phyloP scores from a whole-genome alignment of 306 rosid genomes.

The Gynostemma pentaphyllum region DNA sequence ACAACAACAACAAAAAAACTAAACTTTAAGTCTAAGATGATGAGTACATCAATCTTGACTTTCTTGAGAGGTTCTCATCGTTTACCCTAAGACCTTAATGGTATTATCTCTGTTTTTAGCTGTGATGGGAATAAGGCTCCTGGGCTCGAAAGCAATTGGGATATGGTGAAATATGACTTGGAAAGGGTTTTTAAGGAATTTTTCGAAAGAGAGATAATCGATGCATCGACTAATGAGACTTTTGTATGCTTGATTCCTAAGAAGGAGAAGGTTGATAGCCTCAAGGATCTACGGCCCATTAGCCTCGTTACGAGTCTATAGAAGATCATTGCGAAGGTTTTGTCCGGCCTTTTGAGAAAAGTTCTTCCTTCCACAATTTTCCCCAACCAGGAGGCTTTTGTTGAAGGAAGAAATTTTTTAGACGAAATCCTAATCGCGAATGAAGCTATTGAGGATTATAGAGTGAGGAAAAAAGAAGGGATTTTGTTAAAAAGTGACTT shows the following conservation, averaged over 20 bases:
- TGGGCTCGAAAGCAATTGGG: too few species aligned
- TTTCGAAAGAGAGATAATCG: not conserved
- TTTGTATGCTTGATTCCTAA: not conserved
- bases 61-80: too few species aligned
- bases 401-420: not conserved
- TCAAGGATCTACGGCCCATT: not conserved
- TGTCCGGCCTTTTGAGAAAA: not conserved
- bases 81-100: too few species aligned
- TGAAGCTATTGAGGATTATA: not conserved
- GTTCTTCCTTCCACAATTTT: not conserved
- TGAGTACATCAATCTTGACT: too few species aligned
- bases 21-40: too few species aligned
- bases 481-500: not conserved
- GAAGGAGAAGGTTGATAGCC: not conserved
- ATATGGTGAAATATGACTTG: too few species aligned
- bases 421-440: not conserved
- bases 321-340: not conserved
- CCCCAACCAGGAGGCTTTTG: not conserved
- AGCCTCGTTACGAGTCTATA: not conserved
- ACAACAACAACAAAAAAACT: too few species aligned
- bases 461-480: not conserved
- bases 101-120: too few species aligned
- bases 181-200: not conserved
- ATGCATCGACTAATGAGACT: not conserved
- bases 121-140: too few species aligned